Base-by-base conservation (phyloP, 2,329 filamentous ascomycete species). In the Cladosporium sp. region DNA sequence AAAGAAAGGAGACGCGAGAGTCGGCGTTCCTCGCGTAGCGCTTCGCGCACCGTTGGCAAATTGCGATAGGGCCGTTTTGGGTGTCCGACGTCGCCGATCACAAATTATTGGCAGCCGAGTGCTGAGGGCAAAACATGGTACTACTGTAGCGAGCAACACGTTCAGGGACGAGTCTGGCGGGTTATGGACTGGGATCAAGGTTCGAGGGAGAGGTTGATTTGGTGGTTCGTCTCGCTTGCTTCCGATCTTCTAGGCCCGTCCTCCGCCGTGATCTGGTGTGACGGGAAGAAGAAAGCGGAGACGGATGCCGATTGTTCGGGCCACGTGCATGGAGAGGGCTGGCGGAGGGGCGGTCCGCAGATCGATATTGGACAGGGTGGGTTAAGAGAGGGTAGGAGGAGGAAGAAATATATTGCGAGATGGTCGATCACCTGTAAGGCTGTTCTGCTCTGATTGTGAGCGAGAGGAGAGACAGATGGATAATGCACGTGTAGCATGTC, bases 261-360 rank as follows among this genome's bases (percentile, higher is more conserved):
- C 33, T 35, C 35, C 26, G 23, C 26, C 4, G 23, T 37, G 23
- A 31, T 26, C 33, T 35, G 26, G 26, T 55, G 52, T 23, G 40
- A 46, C 40, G 40, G 40, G 40, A 46, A 46, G 40, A 53, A 33
- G 11, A 18, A 40, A 40, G 55, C 31, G 55, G 31, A 40, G 56
- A 26, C 14, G 35, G n/a, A n/a, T 23, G 33, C 33, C 23, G 26
- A 29, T 59, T 55, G 52, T 31, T 29, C 37, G 33, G 21, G 33
- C 56, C 56, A 59, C 56, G 56, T 59, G 56, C 56, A 59, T 59
- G 56, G 21, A 37, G 21, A 59, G 56, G 56, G 56, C 29, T 56
- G 26, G 29, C 52, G 26, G 52, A 31, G 26, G 18, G 49, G 49
- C 49, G 49, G 49, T 28, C 49, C 49, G 49, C 6, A 29, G 14